Percentiles rank a stretch among this genome's conserved stretches.
Evolutionary conservation across 176 grass and related monocot species (phyloP).

Genomic region (Otatea glauca): DNA sequence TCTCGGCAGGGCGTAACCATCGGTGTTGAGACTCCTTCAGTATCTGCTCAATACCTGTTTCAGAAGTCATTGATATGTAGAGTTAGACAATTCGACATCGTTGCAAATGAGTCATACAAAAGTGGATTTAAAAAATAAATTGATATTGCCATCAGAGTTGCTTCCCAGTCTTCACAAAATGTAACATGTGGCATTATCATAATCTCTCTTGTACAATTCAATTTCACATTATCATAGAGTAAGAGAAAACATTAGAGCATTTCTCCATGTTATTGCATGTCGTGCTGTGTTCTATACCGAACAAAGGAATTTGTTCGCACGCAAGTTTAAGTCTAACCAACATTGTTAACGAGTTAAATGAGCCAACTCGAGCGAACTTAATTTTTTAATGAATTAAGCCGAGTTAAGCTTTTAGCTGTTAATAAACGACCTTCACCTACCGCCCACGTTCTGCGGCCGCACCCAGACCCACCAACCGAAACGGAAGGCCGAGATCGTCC

Average conservation of each 20-base stretch:
- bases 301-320: too few relatives aligned
- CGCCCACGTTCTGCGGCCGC: constrained; percentile 16
- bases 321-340: too few relatives aligned
- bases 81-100: constrained; percentile 36
- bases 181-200: constrained; percentile 5
- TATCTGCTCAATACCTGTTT: constrained; percentile 91
- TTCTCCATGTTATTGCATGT: too few relatives aligned
- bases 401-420: too few relatives aligned
- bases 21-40: constrained; percentile 79
- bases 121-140: constrained; percentile 5
- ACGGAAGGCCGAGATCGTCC: neutral
- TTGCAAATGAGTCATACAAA: neutral
- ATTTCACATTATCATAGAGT: too few relatives aligned
- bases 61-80: constrained; percentile 14
- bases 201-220: neutral
- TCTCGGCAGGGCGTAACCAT: constrained; percentile 93
- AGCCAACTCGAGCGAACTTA: too few relatives aligned
- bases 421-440: constrained; percentile 40
- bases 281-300: too few relatives aligned
- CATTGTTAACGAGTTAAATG: too few relatives aligned
- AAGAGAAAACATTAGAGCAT: too few relatives aligned
- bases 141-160: neutral
- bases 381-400: too few relatives aligned
- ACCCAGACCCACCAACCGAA: constrained; percentile 19
- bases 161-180: constrained; percentile 9